Evolutionary conservation across 805 yeast species (phyloP), one percentile per base, ranked within the genome.

Genomic region (Yarrowia porcina): DNA sequence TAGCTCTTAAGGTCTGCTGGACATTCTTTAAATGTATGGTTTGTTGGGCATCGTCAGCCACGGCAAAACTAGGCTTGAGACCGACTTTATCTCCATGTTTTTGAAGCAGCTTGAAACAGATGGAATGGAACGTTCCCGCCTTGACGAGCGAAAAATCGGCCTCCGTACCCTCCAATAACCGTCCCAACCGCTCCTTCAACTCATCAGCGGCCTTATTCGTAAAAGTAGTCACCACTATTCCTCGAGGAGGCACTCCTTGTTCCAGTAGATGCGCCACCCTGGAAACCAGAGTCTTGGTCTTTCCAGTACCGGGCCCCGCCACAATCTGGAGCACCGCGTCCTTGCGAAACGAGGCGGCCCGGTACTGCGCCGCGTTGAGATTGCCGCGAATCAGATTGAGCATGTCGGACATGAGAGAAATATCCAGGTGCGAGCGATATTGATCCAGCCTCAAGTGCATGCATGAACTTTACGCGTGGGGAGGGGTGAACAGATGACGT

Each of bases 191-290:
- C 32, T 83, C 87, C 12, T 77, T 74, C 89, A 93, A 86, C 74
- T 93, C 98, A 60, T 79, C 81, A 1, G 97, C 96, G 0, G 99
- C 98, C 69, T 88, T 89, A 68, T 89, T 89, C 12, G 98, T 93
- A 76, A 93, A 93, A 0, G 98, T 92, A 6, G 97, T 90, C 20
- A 92, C 94, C 0, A 93, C 81, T 18, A 94, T 80, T 50, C 81
- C 75, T 33, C 79, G 76, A 0, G 97, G 92, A 1, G 78, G 76
- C 0, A 89, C 72, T 1, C 79, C 73, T 35, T 81, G 77, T 9
- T 80, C 72, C 3, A 82, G 64, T 28, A 92, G 75, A 68, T 85
- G 82, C 0, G 92, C 92, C 10, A 92, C 94, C 47, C 97, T 77
- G 0, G 90, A 80, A 0, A 90, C 85, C 28, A 93, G 73, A 1